A percentile compares a stretch with the other conserved stretches of the same genome.
phyloP scores from a whole-genome alignment of 768 basidiomycete species.

The Termitomyces sp. region DNA sequence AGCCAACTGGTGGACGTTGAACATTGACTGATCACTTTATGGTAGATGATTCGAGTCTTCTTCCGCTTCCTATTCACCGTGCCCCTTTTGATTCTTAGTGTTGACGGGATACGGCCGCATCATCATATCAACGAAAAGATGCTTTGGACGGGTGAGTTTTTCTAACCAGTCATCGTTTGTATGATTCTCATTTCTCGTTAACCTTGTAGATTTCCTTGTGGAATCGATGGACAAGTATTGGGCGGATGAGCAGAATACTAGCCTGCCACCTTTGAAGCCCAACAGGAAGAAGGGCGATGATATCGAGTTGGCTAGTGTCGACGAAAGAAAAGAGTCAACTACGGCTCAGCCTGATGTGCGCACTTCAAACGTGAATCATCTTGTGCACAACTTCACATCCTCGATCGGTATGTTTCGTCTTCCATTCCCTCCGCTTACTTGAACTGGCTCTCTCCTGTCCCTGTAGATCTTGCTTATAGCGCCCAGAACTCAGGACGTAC shows the following conservation, averaged over 20 bases:
- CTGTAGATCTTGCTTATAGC: conserved; percentile 21
- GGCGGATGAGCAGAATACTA: conserved; percentile 22
- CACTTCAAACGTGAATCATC: conserved; percentile 35
- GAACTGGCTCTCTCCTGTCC: not conserved
- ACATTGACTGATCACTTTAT: not conserved
- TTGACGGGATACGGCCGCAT: conserved; percentile 62
- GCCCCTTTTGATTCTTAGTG: conserved; percentile 58
- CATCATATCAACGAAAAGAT: conserved; percentile 59
- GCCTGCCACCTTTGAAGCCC: conserved; percentile 31
- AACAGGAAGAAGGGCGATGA: conserved; percentile 35
- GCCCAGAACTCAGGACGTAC: conserved; percentile 14
- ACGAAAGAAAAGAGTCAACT: conserved; percentile 34
- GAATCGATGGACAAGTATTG: conserved; percentile 18
- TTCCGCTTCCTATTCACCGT: conserved; percentile 71
- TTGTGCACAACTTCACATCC: conserved; percentile 62
- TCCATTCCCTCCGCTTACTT: not conserved
- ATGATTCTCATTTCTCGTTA: conserved; percentile 1
- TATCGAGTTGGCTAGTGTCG: conserved; percentile 30
- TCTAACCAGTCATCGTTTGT: not conserved
- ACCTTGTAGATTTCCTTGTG: conserved; percentile 46
- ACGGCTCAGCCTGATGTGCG: conserved; percentile 32
- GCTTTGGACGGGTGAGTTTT: conserved; percentile 40
- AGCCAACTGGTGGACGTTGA: not conserved
- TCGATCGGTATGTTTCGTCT: conserved; percentile 51
- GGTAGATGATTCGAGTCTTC: conserved; percentile 59